A percentile compares a stretch with the other conserved stretches of the same genome.
Conservation (phyloP, 495 filamentous ascomycete genomes). For the Aspergillus ostianus region DNA sequence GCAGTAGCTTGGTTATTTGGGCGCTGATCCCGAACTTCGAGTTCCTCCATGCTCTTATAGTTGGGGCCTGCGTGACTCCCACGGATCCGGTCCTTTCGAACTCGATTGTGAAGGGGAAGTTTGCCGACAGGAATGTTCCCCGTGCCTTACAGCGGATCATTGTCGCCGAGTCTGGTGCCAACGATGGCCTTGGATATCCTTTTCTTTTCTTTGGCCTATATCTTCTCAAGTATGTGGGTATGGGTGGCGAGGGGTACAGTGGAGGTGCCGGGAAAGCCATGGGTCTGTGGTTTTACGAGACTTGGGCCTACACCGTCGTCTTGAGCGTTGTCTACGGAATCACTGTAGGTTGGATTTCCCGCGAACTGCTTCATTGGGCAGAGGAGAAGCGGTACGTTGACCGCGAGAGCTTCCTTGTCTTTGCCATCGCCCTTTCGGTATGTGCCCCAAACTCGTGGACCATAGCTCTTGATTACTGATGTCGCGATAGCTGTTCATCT, state of each 20-base stretch:
- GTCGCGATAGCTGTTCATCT: constrained; percentile 62
- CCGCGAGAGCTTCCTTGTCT: constrained; percentile 86
- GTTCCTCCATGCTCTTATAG: constrained; percentile 74
- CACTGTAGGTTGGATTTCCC: constrained; percentile 74
- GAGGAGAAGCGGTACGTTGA: constrained; percentile 82
- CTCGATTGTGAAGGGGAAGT: constrained; percentile 89
- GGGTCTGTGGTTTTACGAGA: constrained; percentile 82
- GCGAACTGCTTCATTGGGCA: constrained; percentile 79
- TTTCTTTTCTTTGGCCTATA: constrained; percentile 86
- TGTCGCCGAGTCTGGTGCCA: constrained; percentile 85
- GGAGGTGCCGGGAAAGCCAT: constrained; percentile 68
- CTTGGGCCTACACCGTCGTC: constrained; percentile 79
- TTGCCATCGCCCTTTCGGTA: constrained; percentile 79
- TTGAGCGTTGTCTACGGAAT: constrained; percentile 77
- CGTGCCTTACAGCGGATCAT: constrained; percentile 81
- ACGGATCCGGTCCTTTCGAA: constrained; percentile 91
- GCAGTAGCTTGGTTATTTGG: constrained; percentile 75
- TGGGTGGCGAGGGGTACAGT: constrained; percentile 52
- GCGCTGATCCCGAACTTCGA: constrained; percentile 69
- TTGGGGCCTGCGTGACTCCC: constrained; percentile 84
- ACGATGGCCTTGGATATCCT: constrained; percentile 92
- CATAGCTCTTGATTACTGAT: constrained; percentile 16
- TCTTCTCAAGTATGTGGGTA: constrained; percentile 70
- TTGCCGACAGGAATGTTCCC: constrained; percentile 86
- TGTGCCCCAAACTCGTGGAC: constrained; percentile 30